Evolutionary conservation across 129 eudicot genomes (phyloP), one percentile per base, ranked within the genome.

Genomic region (Centella asiatica): DNA sequence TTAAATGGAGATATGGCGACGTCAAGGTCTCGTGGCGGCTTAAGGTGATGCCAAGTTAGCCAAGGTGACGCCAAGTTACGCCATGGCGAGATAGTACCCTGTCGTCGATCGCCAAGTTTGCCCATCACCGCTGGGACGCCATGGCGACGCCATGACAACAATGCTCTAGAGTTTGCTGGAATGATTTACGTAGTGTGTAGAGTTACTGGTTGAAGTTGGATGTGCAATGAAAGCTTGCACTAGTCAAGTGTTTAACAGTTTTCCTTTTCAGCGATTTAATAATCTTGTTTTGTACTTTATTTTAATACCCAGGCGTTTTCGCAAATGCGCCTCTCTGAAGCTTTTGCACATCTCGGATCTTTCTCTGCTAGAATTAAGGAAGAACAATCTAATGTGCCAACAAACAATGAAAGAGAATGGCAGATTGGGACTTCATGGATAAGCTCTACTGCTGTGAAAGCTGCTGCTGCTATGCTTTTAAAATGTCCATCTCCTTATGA

Each of bases 401-500:
- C 77, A 36, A 62, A 70, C 74, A 58, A 33, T 18, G 71, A 68
- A 65, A 72, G 70, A 66, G 88, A 90, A 67, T 83, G 76, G 44
- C 74, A 68, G 31, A 62, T 71, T 45, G 81, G 80, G 26, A 76
- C 61, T 60, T 85, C 90, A 32, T 84, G 95, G 98, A 77, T 76
- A 45, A 73, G 69, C 75, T 84, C 88, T 13, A 85, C 84, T 36
- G 94, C 98, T 44, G 74, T 76, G 51, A 92, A 75, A 76, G 96
- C 98, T 65, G 94, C 98, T 37, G 95, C 87, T 53, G 82, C 90
- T 1, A 82, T 92, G 81, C 90, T 92, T 55, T 80, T 72, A 46
- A 80, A 83, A 2, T 87, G 98, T 48, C 95, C 98, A 31, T 92
- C 98, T 11, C 98, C 98, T 51, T 92, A 92, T 64, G 98, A 92